These are phyloP conservation scores for Hericium rajendrae DNA, from an alignment of 768 basidiomycete species.

Conservation along the genomic window DNA sequence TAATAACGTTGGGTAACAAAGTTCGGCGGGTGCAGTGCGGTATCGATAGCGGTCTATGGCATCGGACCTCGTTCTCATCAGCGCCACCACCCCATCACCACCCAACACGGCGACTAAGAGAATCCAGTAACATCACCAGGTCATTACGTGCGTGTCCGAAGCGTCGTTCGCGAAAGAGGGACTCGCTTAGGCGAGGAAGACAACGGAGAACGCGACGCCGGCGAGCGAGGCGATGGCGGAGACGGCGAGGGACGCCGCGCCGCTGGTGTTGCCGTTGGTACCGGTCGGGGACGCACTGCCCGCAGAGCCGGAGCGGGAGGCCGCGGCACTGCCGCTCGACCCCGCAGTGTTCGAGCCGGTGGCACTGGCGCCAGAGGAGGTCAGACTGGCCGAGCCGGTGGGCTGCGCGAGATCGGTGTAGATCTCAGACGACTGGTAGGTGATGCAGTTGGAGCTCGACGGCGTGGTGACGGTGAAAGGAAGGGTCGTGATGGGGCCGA, in stretches of 20 bases:
- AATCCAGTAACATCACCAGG: neutral
- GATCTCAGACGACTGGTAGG: slow-evolving; percentile 26
- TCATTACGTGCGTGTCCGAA: slow-evolving; percentile 1
- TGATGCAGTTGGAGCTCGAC: slow-evolving; percentile 35
- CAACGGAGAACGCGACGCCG: slow-evolving; percentile 26
- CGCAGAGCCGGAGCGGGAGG: slow-evolving; percentile 6
- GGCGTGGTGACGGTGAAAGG: slow-evolving; percentile 34
- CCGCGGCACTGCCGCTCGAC: neutral
- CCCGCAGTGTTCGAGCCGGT: neutral
- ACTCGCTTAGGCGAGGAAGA: slow-evolving; percentile 24
- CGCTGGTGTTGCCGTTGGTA: neutral
- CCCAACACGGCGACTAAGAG: neutral
- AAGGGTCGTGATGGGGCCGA: slow-evolving; percentile 33
- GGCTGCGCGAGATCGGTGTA: slow-evolving; percentile 19
- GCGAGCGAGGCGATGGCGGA: slow-evolving; percentile 19
- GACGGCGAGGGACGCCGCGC: slow-evolving; percentile 6
- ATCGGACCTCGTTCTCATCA: neutral
- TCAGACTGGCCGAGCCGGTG: slow-evolving; percentile 1
- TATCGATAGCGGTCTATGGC: neutral
- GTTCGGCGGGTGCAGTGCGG: neutral
- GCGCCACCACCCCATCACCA: neutral
- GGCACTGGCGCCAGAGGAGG: neutral
- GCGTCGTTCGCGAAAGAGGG: neutral
- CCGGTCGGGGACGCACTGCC: slow-evolving; percentile 1
- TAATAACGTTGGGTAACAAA: neutral